phyloP scores from a whole-genome alignment of 164 flowering plant genomes.

The Euptelea pleiosperma region DNA sequence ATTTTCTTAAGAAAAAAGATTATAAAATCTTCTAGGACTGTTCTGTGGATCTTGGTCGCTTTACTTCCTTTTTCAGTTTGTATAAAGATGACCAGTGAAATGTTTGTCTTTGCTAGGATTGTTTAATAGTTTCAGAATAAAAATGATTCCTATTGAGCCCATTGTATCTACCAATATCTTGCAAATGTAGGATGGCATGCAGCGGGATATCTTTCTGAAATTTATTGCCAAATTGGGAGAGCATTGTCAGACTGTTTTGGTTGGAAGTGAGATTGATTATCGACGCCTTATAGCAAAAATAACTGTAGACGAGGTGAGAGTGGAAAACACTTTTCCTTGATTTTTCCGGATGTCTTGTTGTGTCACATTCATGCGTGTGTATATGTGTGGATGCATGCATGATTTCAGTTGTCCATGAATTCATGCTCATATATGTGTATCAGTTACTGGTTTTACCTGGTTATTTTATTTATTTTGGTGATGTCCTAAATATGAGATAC shows the following conservation, averaged over 20 bases:
- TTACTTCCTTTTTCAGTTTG: too few relatives aligned
- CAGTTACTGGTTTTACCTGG: too few relatives aligned
- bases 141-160: not conserved
- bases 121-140: not conserved
- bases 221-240: conserved; percentile 57
- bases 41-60: too few relatives aligned
- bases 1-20: too few relatives aligned
- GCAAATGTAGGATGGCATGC: conserved; percentile 89
- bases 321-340: not conserved
- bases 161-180: conserved; percentile 7
- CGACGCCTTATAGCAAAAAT: conserved; percentile 74
- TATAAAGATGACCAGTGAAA: too few relatives aligned
- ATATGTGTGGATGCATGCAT: not conserved
- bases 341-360: not conserved
- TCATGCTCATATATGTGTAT: not conserved
- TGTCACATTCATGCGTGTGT: not conserved
- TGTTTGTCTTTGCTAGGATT: not conserved
- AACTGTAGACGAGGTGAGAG: conserved; percentile 46
- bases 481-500: too few relatives aligned
- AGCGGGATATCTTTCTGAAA: conserved; percentile 69
- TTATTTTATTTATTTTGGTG: not conserved
- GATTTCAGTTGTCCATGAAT: not conserved
- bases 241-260: conserved; percentile 62
- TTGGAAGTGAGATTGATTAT: conserved; percentile 93
- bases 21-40: too few relatives aligned